Conservation (phyloP, 495 filamentous ascomycete genomes). For the Neurospora cerealis region DNA sequence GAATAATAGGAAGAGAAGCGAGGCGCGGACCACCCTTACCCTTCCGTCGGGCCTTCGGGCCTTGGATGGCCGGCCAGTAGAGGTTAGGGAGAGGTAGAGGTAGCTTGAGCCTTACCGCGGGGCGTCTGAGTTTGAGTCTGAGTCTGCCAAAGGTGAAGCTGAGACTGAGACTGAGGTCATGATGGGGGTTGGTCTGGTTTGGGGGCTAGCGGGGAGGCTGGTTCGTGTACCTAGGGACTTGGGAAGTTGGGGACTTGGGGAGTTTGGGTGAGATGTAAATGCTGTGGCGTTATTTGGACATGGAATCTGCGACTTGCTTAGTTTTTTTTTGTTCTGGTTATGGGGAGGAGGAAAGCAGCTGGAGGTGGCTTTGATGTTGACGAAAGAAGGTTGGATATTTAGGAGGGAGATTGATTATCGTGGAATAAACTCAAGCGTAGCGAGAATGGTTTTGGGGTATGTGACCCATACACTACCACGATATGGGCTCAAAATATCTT, state of each 20-base stretch:
- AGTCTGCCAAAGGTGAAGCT: no score
- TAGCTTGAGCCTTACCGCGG: no score
- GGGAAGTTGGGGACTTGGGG: not conserved
- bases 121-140: no score
- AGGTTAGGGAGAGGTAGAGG: no score
- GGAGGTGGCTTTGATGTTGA: not conserved
- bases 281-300: not conserved
- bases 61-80: no score
- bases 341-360: not conserved
- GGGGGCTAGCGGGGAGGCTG: no score
- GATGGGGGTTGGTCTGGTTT: no score
- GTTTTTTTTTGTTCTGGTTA: not conserved
- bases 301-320: not conserved
- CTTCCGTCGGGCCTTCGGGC: no score
- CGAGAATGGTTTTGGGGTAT: not conserved
- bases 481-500: not conserved
- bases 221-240: no score
- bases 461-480: not conserved
- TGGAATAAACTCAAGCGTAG: not conserved
- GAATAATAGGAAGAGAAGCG: no score
- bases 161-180: no score
- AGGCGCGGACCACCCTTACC: no score
- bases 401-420: not conserved
- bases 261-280: not conserved
- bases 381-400: not conserved